Conservation (phyloP, 495 filamentous ascomycete species). For the Aspergillus carlsbadensis region DNA sequence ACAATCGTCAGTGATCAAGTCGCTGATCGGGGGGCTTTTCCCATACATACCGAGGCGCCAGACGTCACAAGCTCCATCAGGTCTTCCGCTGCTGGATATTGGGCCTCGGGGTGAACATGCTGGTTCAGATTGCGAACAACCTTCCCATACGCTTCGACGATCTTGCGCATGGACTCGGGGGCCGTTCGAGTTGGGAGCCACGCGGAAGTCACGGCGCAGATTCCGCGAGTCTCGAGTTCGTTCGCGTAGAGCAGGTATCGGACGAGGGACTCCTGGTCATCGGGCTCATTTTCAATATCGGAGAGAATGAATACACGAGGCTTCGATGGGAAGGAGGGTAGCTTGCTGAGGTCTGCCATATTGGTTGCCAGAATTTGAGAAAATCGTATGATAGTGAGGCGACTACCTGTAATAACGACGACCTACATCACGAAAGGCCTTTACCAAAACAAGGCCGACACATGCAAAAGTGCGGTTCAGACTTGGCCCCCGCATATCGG, state of each 20-base stretch:
- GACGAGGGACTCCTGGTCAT: slow-evolving; percentile 41
- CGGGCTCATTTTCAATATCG: slow-evolving; percentile 47
- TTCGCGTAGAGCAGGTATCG: slow-evolving; percentile 44
- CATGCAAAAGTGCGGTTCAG: too few relatives aligned
- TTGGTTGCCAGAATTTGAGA: too few relatives aligned
- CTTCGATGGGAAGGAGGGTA: neutral
- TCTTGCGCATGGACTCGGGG: slow-evolving; percentile 37
- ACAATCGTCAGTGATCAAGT: too few relatives aligned
- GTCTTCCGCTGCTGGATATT: slow-evolving; percentile 32
- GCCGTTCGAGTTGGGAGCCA: slow-evolving; percentile 32
- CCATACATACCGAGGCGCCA: slow-evolving; percentile 20
- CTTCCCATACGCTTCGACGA: slow-evolving; percentile 37
- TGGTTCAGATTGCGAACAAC: slow-evolving; percentile 40
- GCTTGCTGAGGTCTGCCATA: too few relatives aligned
- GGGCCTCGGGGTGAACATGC: slow-evolving; percentile 33
- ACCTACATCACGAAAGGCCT: too few relatives aligned
- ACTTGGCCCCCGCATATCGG: too few relatives aligned
- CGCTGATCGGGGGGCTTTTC: too few relatives aligned
- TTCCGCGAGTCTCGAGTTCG: slow-evolving; percentile 40
- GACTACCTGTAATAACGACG: too few relatives aligned
- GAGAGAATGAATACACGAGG: slow-evolving; percentile 43
- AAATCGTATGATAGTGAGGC: too few relatives aligned
- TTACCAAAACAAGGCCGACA: too few relatives aligned
- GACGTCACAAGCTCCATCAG: slow-evolving; percentile 26
- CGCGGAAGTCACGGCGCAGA: slow-evolving; percentile 40